phyloP scores from a whole-genome alignment of 164 flowering plant species.

The Tinospora cordifolia region DNA sequence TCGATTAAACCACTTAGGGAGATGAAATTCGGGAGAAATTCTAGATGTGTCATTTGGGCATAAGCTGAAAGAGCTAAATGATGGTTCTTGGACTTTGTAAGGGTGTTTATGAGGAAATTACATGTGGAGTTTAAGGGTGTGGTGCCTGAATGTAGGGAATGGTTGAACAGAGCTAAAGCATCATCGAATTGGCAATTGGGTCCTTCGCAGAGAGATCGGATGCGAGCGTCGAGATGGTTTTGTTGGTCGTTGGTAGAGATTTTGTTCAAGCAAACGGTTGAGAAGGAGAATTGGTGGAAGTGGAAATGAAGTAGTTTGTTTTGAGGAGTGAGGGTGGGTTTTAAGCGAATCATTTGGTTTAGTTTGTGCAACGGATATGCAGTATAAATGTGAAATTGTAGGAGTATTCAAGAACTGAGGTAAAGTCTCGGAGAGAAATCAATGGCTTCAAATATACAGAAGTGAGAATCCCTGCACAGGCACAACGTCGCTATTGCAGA shows the following conservation, averaged over 20 bases:
- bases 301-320: not conserved
- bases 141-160: constrained; percentile 22
- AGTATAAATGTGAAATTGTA: no score
- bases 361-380: no score
- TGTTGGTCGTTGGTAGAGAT: not conserved
- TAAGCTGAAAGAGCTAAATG: constrained; percentile 39
- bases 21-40: constrained; percentile 26
- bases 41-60: constrained; percentile 29
- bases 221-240: constrained; percentile 23
- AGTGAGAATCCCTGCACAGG: no score
- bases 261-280: not conserved
- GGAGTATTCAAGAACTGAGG: no score
- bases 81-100: constrained; percentile 34
- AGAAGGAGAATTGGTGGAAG: not conserved
- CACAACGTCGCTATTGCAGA: no score
- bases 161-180: constrained; percentile 33
- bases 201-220: constrained; percentile 34
- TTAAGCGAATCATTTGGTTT: not conserved
- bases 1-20: constrained; percentile 40
- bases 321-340: not conserved
- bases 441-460: no score
- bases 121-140: constrained; percentile 35
- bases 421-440: no score
- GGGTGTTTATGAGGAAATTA: constrained; percentile 33
- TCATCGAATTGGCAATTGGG: constrained; percentile 27